Evolutionary conservation across 1,284 basidiomycete species (phyloP), one percentile per base, ranked within the genome.

Genomic region (Rugosomyces carneus): DNA sequence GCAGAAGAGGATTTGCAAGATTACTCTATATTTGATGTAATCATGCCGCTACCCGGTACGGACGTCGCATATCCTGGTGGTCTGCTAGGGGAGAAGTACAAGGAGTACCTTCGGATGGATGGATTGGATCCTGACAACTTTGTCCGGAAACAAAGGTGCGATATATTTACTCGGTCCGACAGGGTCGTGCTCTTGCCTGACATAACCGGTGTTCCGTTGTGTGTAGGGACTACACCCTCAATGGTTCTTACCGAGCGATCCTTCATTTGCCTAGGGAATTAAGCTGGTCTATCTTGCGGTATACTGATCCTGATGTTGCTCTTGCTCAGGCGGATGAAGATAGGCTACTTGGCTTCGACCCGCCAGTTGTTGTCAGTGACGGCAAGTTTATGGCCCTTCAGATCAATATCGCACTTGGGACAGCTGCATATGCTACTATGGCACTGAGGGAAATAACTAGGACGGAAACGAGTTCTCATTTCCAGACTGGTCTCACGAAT

Each of bases 321-420:
- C 78, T 99, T 21, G 87, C 89, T 2, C 92, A 94, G 61, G 86
- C 94, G 0, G 96, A 99, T 63, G 96, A 99, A 67, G 96, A 99
- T 68, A 78, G 78, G 53, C 67, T 97, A 18, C 76, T 98, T 21
- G 82, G 81, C 3, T 80, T 90, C 49, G 85, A 93, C 54, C 68
- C 82, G 5, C 84, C 90, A 5, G 73, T 68, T 9, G 57, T 78
- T 26, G 73, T 76, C 10, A 78, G 80, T 51, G 75, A 81, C 49
- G 91, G 90, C 37, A 86, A 80, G 57, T 94, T 93, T 64, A 70
- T 82, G 60, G 93, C 93, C 1, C 67, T 96, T 29, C 91, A 93
- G 60, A 80, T 96, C 46, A 69, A 81, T 40, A 68, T 95, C 48
- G 80, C 77, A 10, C 74, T 97, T 16, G 89, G 89, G 18, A 90